A percentile compares a stretch with the other conserved stretches of the same genome.
Evolutionary conservation across 1,139 yeast species (phyloP).

Genomic region (Arxiozyma telluris): DNA sequence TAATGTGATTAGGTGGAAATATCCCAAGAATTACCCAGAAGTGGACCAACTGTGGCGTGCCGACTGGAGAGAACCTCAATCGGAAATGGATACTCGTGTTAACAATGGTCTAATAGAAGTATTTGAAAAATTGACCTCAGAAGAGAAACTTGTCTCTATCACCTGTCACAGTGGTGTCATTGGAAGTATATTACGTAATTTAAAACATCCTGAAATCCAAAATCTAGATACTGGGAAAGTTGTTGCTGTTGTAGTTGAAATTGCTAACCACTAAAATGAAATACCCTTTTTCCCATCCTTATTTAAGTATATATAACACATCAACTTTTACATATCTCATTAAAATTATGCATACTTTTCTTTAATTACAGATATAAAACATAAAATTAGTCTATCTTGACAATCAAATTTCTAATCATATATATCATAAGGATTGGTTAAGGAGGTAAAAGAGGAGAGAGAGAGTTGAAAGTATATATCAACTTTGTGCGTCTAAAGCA

Average conservation of each 20-base stretch:
- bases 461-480: no score
- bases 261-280: slow-evolving; percentile 1
- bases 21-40: slow-evolving; percentile 41
- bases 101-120: slow-evolving; percentile 34
- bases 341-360: not conserved
- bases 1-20: slow-evolving; percentile 32
- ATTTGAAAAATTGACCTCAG: slow-evolving; percentile 26
- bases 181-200: slow-evolving; percentile 41
- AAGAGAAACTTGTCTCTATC: slow-evolving; percentile 37
- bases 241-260: slow-evolving; percentile 48
- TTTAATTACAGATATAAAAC: not conserved
- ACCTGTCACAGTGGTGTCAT: slow-evolving; percentile 61
- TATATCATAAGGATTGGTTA: no score
- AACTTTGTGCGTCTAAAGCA: no score
- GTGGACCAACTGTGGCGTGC: slow-evolving; percentile 37
- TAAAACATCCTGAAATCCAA: slow-evolving; percentile 45
- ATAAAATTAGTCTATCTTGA: not conserved
- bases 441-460: no score
- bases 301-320: not conserved
- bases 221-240: slow-evolving; percentile 52
- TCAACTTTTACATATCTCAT: not conserved
- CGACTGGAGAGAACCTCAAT: slow-evolving; percentile 39
- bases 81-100: slow-evolving; percentile 43
- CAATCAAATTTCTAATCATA: not conserved
- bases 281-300: not conserved